Evolutionary conservation across 306 rosid species (phyloP).

Genomic region (Prunus campanulata): DNA sequence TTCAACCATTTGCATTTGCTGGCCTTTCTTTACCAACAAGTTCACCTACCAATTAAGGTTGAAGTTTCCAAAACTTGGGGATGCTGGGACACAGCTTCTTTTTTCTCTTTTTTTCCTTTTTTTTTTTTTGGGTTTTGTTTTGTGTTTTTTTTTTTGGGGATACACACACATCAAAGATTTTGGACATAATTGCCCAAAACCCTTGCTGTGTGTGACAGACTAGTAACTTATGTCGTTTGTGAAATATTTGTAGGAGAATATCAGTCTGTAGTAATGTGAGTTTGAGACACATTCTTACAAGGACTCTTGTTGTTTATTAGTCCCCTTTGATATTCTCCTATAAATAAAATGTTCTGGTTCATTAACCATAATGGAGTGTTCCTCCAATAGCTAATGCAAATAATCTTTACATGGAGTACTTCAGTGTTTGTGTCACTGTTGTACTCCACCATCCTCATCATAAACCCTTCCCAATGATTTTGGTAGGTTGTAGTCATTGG

Average conservation of each 20-base stretch:
- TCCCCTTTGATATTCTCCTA: not conserved
- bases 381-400: not conserved
- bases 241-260: not conserved
- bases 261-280: not conserved
- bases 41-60: not conserved
- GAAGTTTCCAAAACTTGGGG: not conserved
- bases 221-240: not conserved
- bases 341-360: not conserved
- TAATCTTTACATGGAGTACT: not conserved
- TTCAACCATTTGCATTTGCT: not conserved
- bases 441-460: constrained; percentile 1
- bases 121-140: too few species aligned
- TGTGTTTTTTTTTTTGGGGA: too few species aligned
- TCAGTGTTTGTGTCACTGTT: not conserved
- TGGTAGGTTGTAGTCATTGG: not conserved
- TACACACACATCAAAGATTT: not conserved
- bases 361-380: not conserved
- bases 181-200: not conserved
- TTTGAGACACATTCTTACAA: not conserved
- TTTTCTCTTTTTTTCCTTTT: too few species aligned
- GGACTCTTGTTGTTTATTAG: not conserved
- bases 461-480: not conserved
- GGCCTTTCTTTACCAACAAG: not conserved
- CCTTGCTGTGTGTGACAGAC: not conserved
- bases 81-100: not conserved